Base-by-base conservation (phyloP, 108 stramenopile genomes). In the Nitzschia sp. region DNA sequence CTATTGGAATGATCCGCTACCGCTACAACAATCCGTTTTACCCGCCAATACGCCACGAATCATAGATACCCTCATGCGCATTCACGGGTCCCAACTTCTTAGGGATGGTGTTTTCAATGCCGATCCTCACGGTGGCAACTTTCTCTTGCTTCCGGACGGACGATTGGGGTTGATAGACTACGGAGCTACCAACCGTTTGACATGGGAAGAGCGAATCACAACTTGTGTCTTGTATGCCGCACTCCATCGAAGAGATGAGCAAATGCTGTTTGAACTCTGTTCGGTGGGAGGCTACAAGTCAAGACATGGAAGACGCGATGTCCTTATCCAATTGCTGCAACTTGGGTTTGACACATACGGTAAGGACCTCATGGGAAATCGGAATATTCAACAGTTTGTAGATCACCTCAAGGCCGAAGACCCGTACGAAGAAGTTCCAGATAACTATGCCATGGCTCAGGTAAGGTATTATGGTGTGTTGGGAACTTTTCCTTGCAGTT, bases 111-210 rank as follows among this genome's bases (percentile, higher is more conserved):
- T 85, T 6, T 90, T 87, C 63, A 91, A 94, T 69, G 89, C 65
- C 20, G 72, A 73, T 58, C 72, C 72, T 2, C 53, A 67, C 26
- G 81, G 81, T 37, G 91, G 91, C 10, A 93, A 93, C 63, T 82
- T 93, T 53, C 71, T 93, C 53, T 63, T 93, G 24, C 67, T 88
- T 50, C 80, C 84, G 25, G 84, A 84, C 63, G 86, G 86, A n/a
- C 24, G 80, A 43, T 75, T 93, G 11, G 89, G 86, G 22, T 72
- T 93, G 51, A 75, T 93, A 41, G 92, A 93, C 73, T 93, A 88
- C 73, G 92, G 86, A 53, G 55, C 76, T 0, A 71, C 70, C 24
- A 77, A 77, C 63, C 69, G 70, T 7, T 51, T 77, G 55, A 52
- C 59, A 6, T 37, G 65, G 15, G 67, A 77, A 14, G 76, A 77